Conservation (phyloP, 2,329 filamentous ascomycete species). For the Pseudocercospora pini-densiflorae region DNA sequence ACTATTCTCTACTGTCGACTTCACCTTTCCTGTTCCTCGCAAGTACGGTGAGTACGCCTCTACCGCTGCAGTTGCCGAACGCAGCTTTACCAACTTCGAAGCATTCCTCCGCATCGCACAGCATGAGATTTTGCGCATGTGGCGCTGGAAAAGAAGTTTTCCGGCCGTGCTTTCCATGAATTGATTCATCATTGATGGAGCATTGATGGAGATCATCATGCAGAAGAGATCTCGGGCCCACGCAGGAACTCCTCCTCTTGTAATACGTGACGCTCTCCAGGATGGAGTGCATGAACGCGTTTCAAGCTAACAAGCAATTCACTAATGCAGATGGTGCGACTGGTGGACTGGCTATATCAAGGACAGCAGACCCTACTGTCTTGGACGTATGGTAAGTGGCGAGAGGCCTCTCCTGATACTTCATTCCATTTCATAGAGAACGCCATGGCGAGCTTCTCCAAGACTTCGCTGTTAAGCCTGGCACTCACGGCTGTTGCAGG, state of each 20-base stretch:
- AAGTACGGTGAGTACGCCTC: neutral
- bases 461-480: neutral
- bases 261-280: neutral
- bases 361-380: conserved; percentile 1
- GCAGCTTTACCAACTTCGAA: neutral
- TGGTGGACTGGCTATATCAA: conserved; percentile 3
- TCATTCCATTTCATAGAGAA: neutral
- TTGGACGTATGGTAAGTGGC: neutral
- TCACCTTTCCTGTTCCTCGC: conserved; percentile 1
- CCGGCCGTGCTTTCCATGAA: neutral
- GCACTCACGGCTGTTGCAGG: conserved; percentile 17
- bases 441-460: neutral
- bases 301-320: neutral
- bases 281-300: conserved; percentile 1
- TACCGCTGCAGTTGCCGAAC: neutral
- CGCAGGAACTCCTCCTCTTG: neutral
- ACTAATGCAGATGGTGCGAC: neutral
- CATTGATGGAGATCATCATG: too few relatives aligned
- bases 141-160: neutral
- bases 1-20: neutral
- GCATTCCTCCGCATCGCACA: neutral
- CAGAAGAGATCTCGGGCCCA: neutral
- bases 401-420: neutral
- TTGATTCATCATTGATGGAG: too few relatives aligned
- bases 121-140: neutral